Evolutionary conservation across 257 asterid species (phyloP).

Genomic region (Solanum chilense): DNA sequence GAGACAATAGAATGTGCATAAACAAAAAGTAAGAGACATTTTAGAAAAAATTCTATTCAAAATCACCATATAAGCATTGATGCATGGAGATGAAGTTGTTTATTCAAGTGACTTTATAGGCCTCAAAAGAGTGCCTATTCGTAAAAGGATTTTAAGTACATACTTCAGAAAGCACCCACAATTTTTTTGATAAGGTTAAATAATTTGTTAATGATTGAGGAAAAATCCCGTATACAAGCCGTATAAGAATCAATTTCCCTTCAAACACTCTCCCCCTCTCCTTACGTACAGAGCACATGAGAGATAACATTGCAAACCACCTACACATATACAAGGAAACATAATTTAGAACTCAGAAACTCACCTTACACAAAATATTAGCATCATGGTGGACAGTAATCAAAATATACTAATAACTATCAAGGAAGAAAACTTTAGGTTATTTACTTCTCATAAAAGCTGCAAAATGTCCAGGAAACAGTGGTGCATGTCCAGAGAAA

Average conservation of each 20-base stretch:
- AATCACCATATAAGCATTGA: background rate
- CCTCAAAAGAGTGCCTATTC: background rate
- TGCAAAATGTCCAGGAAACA: slow-evolving; percentile 84
- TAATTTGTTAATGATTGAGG: background rate
- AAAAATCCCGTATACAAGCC: background rate
- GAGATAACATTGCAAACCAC: background rate
- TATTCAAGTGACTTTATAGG: too few species aligned
- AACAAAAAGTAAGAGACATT: background rate
- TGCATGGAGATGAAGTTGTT: background rate
- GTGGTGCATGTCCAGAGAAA: slow-evolving; percentile 79
- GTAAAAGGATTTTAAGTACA: background rate
- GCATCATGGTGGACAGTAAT: background rate
- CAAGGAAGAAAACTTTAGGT: background rate
- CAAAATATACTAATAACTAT: background rate
- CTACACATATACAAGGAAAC: background rate
- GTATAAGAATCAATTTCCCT: background rate
- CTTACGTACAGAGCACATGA: background rate
- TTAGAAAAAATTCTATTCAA: background rate
- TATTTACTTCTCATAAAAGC: slow-evolving; percentile 75
- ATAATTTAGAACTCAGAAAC: background rate
- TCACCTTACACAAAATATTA: background rate
- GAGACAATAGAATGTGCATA: background rate
- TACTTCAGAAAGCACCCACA: background rate
- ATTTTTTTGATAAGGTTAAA: background rate
- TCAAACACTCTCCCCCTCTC: background rate